Conservation (phyloP, 2,329 filamentous ascomycete genomes). For the Apiospora saccharicola region DNA sequence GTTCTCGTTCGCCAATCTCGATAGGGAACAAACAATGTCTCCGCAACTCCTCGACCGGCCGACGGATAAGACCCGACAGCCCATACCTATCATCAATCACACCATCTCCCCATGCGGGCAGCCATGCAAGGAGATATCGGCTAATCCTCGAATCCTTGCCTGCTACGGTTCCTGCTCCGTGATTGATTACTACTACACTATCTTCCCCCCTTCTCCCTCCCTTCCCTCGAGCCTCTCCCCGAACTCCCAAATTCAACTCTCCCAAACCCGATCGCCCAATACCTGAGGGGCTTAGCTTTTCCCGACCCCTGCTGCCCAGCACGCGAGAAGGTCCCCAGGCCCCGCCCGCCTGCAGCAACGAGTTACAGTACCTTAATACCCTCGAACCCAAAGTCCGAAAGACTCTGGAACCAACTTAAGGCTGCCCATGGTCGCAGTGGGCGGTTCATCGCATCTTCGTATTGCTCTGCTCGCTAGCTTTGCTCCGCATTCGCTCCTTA, state of each 20-base stretch:
- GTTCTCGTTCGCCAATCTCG: neutral
- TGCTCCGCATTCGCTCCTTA: neutral
- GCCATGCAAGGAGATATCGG: neutral
- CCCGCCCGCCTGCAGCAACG: neutral
- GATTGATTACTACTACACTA: slow-evolving; percentile 1
- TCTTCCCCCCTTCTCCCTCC: neutral
- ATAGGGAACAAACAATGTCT: neutral
- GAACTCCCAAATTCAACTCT: neutral
- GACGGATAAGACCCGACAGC: neutral
- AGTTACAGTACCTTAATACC: no score
- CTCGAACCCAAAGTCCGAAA: neutral
- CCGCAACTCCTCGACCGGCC: neutral
- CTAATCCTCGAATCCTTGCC: neutral
- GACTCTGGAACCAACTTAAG: neutral
- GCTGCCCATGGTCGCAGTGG: neutral
- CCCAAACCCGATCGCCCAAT: neutral
- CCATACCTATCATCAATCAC: neutral
- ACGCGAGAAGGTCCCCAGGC: neutral
- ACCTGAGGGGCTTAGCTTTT: neutral
- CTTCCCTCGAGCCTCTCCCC: neutral
- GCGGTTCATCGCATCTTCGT: neutral
- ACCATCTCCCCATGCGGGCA: neutral
- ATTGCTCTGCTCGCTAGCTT: neutral
- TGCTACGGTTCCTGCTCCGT: neutral
- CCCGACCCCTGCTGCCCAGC: slow-evolving; percentile 2